Evolutionary conservation across 257 asterid genomes (phyloP).

Genomic region (Schizonepeta tenuifolia): DNA sequence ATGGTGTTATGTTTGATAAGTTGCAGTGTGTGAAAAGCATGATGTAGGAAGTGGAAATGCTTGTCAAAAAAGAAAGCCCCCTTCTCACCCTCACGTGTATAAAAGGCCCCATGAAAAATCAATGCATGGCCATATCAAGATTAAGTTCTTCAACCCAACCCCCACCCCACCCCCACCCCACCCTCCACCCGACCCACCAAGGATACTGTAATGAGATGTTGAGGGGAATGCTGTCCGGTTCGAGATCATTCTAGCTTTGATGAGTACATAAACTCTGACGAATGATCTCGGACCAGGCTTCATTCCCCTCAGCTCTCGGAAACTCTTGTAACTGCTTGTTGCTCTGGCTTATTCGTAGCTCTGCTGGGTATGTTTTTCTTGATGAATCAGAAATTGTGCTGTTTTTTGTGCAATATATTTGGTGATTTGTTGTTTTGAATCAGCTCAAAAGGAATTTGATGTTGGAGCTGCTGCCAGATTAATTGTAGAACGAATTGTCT

Average conservation of each 20-base stretch:
- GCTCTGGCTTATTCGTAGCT: background rate
- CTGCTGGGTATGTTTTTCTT: constrained; percentile 21
- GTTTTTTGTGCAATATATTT: background rate
- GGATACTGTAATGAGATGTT: constrained; percentile 33
- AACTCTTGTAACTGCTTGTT: background rate
- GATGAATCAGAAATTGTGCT: background rate
- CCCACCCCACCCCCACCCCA: too few species aligned
- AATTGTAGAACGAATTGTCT: background rate
- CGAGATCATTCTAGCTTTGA: constrained; percentile 41
- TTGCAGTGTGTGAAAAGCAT: constrained; percentile 41
- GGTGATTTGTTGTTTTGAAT: background rate
- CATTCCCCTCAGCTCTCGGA: constrained; percentile 57
- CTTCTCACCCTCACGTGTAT: constrained; percentile 31
- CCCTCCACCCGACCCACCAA: background rate
- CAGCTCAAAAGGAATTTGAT: background rate
- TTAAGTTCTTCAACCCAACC: background rate
- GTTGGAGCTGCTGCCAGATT: background rate
- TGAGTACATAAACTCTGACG: background rate
- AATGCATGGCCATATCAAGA: constrained; percentile 47
- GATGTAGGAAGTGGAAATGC: constrained; percentile 40
- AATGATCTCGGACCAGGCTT: constrained; percentile 96
- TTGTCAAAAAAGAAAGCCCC: constrained; percentile 31
- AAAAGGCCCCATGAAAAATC: constrained; percentile 38
- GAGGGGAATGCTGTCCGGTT: constrained; percentile 62
- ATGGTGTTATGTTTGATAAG: background rate